A percentile compares a stretch with the other conserved stretches of the same genome.
Evolutionary conservation across 192 early-diverging fungal species (phyloP).

Genomic region (Coemansia sp.): DNA sequence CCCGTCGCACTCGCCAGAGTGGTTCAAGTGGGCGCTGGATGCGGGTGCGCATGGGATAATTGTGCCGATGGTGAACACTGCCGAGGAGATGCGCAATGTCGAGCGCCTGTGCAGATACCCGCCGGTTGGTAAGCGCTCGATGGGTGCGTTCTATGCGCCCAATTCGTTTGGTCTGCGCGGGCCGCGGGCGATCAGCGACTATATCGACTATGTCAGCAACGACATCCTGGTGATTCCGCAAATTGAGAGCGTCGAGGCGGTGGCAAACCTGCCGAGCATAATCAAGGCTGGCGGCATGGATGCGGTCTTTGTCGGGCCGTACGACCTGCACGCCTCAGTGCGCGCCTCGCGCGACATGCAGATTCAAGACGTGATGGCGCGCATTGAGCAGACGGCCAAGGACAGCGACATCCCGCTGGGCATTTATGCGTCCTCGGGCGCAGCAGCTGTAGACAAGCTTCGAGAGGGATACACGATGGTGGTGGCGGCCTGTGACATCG

Average conservation of each 20-base stretch:
- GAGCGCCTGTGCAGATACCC: slow-evolving; percentile 38
- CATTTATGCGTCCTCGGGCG: slow-evolving; percentile 43
- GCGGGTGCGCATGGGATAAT: slow-evolving; percentile 50
- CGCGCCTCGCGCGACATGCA: slow-evolving; percentile 25
- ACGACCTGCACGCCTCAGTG: slow-evolving; percentile 35
- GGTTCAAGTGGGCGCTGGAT: slow-evolving; percentile 54
- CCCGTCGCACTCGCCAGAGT: slow-evolving; percentile 49
- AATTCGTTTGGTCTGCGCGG: slow-evolving; percentile 34
- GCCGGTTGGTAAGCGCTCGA: slow-evolving; percentile 40
- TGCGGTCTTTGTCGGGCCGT: slow-evolving; percentile 44
- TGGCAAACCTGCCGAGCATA: slow-evolving; percentile 33
- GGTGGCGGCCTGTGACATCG: slow-evolving; percentile 49
- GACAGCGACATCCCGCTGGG: slow-evolving; percentile 42
- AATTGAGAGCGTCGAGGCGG: slow-evolving; percentile 50
- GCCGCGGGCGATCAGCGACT: slow-evolving; percentile 33
- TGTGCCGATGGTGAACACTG: slow-evolving; percentile 45
- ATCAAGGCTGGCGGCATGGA: slow-evolving; percentile 37
- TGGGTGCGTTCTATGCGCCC: slow-evolving; percentile 41
- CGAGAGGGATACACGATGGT: slow-evolving; percentile 41
- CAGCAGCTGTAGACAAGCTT: slow-evolving; percentile 19
- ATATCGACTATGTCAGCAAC: slow-evolving; percentile 31
- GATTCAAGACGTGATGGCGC: slow-evolving; percentile 24
- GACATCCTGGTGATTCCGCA: slow-evolving; percentile 50
- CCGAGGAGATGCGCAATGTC: slow-evolving; percentile 39
- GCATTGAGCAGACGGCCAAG: slow-evolving; percentile 23